Base-by-base conservation (phyloP, 805 yeast genomes). In the Nematodospora valgi region DNA sequence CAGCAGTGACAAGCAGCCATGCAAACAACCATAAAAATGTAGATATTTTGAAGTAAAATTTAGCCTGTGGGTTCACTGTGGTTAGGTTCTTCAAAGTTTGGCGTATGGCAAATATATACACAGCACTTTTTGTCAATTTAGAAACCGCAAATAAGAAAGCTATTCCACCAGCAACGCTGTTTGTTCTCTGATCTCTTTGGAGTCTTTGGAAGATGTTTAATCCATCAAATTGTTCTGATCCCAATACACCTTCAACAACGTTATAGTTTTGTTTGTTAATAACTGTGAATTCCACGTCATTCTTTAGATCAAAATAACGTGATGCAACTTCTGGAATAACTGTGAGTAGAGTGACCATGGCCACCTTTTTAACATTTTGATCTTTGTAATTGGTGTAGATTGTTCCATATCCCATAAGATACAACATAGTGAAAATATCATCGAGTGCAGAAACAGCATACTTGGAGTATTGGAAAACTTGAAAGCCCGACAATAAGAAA, bases 371-470 rank as follows among this genome's bases (percentile, higher is more conserved):
- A 4, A 22, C 17, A 17, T 17, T 26, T 13, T 13, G 29, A 10
- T 21, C 10, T 9, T 23, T 23, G 10, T n/a, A 25, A 8, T 17
- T 13, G 6, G 11, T 11, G 4, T 22, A 6, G 11, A 16, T 20
- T 4, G 32, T 34, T 12, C 37, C 37, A 25, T 34, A 34, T 3
- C 37, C 37, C 27, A 23, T 29, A 4, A 34, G 16, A 19, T 12
- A 34, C 4, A 34, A 3, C 17, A 34, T 34, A 2, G 20, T 27
- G 28, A 34, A 34, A 12, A 27, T 20, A 12, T 34, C 37, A 12
- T 27, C 32, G 4, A 17, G 8, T 4, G 37, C 15, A 13, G 17
- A 5, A 16, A 4, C 20, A 2, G 23, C 11, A 23, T 16, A 23
- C 18, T 34, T 32, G n/a, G 21, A 13, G 18, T 27, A 34, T 13